Conservation (phyloP, 306 rosid species). For the Fragaria vesca region DNA sequence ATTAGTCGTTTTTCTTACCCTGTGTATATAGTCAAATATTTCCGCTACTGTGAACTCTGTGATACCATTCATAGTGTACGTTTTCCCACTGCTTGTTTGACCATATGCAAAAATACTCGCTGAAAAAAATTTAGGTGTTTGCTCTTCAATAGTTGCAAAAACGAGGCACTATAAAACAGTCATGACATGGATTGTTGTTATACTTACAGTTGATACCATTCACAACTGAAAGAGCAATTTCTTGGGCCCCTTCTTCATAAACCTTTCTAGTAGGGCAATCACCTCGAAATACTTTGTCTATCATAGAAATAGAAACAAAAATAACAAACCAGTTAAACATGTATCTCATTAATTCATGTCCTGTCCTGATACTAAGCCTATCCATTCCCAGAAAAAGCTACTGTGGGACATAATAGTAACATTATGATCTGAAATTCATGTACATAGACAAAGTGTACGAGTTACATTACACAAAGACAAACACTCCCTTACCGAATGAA, state of each 20-base stretch:
- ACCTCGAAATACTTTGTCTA: constrained; percentile 88
- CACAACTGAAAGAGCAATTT: constrained; percentile 92
- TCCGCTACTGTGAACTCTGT: constrained; percentile 86
- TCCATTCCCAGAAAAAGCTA: not conserved
- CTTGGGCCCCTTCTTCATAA: constrained; percentile 85
- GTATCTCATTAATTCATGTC: not conserved
- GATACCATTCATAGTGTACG: constrained; percentile 97
- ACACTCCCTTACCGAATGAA: constrained; percentile 72
- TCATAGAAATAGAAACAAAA: constrained; percentile 30
- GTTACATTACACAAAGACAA: constrained; percentile 16
- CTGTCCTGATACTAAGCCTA: not conserved
- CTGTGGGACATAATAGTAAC: not conserved
- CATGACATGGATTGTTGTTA: not conserved
- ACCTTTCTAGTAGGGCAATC: constrained; percentile 84
- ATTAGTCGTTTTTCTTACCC: constrained; percentile 43
- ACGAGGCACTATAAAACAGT: constrained; percentile 31
- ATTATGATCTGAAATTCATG: constrained; percentile 2
- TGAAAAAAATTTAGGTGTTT: constrained; percentile 39
- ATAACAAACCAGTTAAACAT: not conserved
- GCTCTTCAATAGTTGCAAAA: constrained; percentile 15
- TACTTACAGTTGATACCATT: constrained; percentile 91
- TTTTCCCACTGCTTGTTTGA: constrained; percentile 99
- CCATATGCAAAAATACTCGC: constrained; percentile 98
- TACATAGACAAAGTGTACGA: constrained; percentile 14
- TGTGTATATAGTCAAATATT: constrained; percentile 77